Percentiles rank a stretch among this genome's conserved stretches.
Conservation (phyloP, 306 rosid species). For the Dalbergia cochinchinensis region DNA sequence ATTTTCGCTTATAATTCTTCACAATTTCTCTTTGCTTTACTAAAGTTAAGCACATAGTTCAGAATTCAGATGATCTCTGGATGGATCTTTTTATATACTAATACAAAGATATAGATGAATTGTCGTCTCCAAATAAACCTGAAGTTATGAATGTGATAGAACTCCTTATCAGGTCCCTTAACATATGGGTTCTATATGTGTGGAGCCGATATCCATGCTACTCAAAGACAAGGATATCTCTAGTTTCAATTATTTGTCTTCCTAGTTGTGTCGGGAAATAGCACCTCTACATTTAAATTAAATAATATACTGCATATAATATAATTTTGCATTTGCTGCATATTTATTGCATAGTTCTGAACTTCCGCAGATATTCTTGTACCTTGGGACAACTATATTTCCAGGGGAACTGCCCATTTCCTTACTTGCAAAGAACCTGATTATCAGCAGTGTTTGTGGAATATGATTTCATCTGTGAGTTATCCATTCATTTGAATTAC, state of each 20-base stretch:
- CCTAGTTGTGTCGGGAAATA: background rate
- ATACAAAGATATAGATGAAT: slow-evolving; percentile 15
- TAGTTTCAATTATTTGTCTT: slow-evolving; percentile 17
- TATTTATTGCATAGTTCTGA: too few relatives aligned
- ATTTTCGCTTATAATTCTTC: too few relatives aligned
- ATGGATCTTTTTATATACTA: background rate
- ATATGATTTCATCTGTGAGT: slow-evolving; percentile 90
- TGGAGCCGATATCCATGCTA: background rate
- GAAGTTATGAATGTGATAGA: background rate
- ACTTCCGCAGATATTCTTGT: slow-evolving; percentile 78
- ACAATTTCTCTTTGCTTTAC: too few relatives aligned
- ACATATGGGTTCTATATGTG: background rate
- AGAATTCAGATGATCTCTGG: slow-evolving; percentile 6
- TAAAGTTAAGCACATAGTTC: background rate
- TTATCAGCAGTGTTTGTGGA: slow-evolving; percentile 94
- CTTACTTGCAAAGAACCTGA: slow-evolving; percentile 86
- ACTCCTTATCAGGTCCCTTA: background rate
- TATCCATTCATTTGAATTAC: background rate
- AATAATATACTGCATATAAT: too few relatives aligned
- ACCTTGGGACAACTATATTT: slow-evolving; percentile 93
- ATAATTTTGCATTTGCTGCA: too few relatives aligned
- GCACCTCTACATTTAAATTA: too few relatives aligned
- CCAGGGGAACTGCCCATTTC: slow-evolving; percentile 90
- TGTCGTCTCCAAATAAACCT: background rate
- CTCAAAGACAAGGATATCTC: slow-evolving; percentile 25